Percentiles rank a stretch among this genome's conserved stretches.
phyloP scores from a whole-genome alignment of 2,329 filamentous ascomycete species.

The Aureobasidium zeae region DNA sequence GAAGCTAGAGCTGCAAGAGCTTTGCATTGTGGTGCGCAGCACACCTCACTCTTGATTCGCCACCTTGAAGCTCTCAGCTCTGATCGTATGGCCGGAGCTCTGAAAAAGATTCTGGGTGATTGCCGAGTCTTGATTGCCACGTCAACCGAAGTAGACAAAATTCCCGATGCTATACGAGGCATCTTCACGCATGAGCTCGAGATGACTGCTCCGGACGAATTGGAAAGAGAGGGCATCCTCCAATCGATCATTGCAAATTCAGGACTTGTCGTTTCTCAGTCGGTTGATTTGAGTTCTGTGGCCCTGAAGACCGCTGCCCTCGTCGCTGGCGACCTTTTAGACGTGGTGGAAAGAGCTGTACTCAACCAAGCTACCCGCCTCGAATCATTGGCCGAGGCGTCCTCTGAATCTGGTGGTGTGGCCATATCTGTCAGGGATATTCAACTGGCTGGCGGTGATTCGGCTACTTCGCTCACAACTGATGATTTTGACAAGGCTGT shows the following conservation, averaged over 20 bases:
- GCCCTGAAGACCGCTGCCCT: conserved; percentile 93
- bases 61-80: conserved; percentile 88
- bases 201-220: conserved; percentile 85
- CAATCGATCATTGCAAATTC: conserved; percentile 66
- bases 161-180: conserved; percentile 80
- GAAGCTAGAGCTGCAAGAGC: conserved; percentile 81
- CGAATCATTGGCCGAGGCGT: conserved; percentile 55
- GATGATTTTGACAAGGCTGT: conserved; percentile 87
- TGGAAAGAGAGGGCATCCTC: conserved; percentile 80
- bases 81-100: conserved; percentile 75
- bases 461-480: conserved; percentile 68
- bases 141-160: conserved; percentile 88
- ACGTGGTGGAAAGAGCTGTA: conserved; percentile 83
- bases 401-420: conserved; percentile 26
- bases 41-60: conserved; percentile 73
- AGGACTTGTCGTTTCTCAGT: conserved; percentile 66
- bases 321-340: conserved; percentile 86
- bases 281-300: conserved; percentile 74
- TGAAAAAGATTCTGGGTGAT: conserved; percentile 74
- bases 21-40: conserved; percentile 75
- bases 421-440: conserved; percentile 62
- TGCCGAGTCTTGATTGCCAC: conserved; percentile 82
- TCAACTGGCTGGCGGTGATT: conserved; percentile 75
- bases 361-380: conserved; percentile 68
- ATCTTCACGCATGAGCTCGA: conserved; percentile 94